phyloP scores from a whole-genome alignment of 768 basidiomycete species.

The Xerocomellus dryophilus region DNA sequence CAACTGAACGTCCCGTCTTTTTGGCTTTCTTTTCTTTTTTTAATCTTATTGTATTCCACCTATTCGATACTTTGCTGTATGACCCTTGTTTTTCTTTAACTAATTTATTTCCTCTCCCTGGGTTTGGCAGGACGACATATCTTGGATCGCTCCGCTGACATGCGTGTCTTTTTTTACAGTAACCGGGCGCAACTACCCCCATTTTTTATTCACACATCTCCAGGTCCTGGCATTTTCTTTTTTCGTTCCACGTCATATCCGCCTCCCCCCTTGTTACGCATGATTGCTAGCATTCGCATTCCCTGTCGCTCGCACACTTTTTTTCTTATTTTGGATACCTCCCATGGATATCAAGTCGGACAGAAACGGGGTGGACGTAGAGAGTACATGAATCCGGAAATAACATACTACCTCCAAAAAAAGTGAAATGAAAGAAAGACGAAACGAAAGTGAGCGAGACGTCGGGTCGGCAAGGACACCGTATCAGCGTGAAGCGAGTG shows the following conservation, averaged over 20 bases:
- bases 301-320: not conserved
- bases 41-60: slow-evolving; percentile 30
- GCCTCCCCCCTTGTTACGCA: not conserved
- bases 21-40: not conserved
- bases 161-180: not conserved
- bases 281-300: slow-evolving; percentile 10
- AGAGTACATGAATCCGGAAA: slow-evolving; percentile 15
- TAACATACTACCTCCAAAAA: slow-evolving; percentile 15
- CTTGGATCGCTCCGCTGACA: slow-evolving; percentile 1
- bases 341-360: not conserved
- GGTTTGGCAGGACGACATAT: slow-evolving; percentile 5
- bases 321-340: slow-evolving; percentile 15
- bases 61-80: slow-evolving; percentile 16
- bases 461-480: too few species aligned
- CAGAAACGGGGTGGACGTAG: slow-evolving; percentile 12
- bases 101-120: slow-evolving; percentile 23
- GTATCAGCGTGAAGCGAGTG: too few species aligned
- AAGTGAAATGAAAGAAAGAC: not conserved
- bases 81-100: not conserved
- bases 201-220: not conserved
- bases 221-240: not conserved
- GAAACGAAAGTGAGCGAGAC: not conserved
- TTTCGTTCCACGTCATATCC: not conserved
- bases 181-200: not conserved
- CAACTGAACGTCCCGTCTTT: not conserved